A percentile compares a stretch with the other conserved stretches of the same genome.
phyloP scores from a whole-genome alignment of 495 filamentous ascomycete genomes.

The Penicillium daleae region DNA sequence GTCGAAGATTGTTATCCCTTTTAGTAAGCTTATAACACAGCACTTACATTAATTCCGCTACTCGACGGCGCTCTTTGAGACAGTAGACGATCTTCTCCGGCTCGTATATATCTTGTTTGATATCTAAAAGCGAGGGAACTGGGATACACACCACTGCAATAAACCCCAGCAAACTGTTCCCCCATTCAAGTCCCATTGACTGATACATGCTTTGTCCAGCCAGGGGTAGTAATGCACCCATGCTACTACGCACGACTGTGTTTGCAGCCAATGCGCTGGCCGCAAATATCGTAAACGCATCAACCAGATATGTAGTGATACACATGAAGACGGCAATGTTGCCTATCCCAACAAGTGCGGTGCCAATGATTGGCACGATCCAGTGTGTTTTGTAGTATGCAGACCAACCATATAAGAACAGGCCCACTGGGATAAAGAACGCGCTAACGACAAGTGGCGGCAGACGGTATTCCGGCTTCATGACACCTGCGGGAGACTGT shows the following conservation, averaged over 20 bases:
- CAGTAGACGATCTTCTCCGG: too few species aligned
- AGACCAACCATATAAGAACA: too few species aligned
- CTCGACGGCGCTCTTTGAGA: too few species aligned
- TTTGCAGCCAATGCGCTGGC: neutral
- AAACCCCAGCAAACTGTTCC: neutral
- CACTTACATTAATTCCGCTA: too few species aligned
- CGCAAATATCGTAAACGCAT: neutral
- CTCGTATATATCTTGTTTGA: too few species aligned
- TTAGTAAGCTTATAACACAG: too few species aligned
- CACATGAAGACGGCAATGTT: conserved; percentile 24
- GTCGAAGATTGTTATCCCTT: too few species aligned
- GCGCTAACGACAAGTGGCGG: neutral
- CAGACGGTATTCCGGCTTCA: conserved; percentile 8
- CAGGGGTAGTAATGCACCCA: conserved; percentile 3
- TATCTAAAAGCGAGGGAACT: too few species aligned
- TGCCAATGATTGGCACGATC: conserved; percentile 44
- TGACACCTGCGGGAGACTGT: neutral
- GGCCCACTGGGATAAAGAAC: neutral
- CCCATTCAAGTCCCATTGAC: neutral
- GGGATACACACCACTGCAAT: neutral
- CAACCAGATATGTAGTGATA: neutral
- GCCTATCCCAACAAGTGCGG: conserved; percentile 27
- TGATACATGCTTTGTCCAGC: neutral
- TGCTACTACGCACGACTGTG: neutral
- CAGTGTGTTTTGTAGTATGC: conserved; percentile 22